Evolutionary conservation across 73 alveolate species (phyloP), one percentile per base, ranked within the genome.

Genomic region (Paramecium bursaria): DNA sequence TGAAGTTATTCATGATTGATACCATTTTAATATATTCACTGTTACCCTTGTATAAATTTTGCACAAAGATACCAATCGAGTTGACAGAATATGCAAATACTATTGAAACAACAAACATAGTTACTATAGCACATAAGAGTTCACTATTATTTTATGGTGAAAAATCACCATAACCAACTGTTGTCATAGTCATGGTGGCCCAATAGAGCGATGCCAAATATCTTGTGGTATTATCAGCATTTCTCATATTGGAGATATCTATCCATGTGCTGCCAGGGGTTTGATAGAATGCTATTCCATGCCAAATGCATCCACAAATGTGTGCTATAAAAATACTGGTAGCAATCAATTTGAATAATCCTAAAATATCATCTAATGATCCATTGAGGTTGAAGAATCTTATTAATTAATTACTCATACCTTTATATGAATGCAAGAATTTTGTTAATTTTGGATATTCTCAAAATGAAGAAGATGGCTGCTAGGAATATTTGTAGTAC

Each of bases 131-230:
- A 26, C 86, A 52, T 42, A 89, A 75, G 21, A 91, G 35, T 87
- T 94, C 98, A 10, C 75, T 67, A 3, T 90, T 86, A 27, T 92
- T 92, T 48, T 76, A 47, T n/a, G 97, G 96, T 22, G 86, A 77
- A 1, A 94, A 85, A 61, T 94, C 98, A 13, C 98, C 98, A 85
- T 94, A 94, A 13, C 98, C 98, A 0, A 94, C 98, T 6, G 98
- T 94, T 19, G 97, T 92, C 98, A 94, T 94, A 4, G 98, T 94
- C 19, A 95, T 92, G 35, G 92, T 92, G 1, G 98, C 96, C 94
- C 95, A 94, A 75, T 94, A 94, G n/a, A 94, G 80, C 22, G 97
- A 82, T 6, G 88, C 51, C 13, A 92, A 53, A 48, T 94, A 94
- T 54, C 55, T n/a, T 6, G 82, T 67, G 0, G 47, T 26, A 67